Evolutionary conservation across 176 grass and related monocot genomes (phyloP), one percentile per base, ranked within the genome.

Genomic region (Rhynchospora breviuscula): DNA sequence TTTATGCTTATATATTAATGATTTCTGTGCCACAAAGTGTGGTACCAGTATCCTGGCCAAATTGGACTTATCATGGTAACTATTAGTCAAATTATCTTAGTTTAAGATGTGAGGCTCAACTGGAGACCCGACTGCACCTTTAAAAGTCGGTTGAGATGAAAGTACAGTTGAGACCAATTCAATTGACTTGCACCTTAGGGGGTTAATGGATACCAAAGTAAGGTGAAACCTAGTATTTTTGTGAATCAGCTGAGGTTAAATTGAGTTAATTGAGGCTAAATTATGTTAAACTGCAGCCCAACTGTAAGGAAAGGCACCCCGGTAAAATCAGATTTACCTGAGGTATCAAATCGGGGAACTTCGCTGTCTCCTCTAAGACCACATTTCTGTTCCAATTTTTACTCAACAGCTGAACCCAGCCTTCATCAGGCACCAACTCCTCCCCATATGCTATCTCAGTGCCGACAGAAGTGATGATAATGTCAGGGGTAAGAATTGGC

Each of bases 391-490:
- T 91, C 95, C 95, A 98, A 6, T 91, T 93, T 8, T 87, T 76
- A 88, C 85, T 86, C 63, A 98, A 85, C 49, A 87, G 73, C 59
- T 91, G 47, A 9, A 90, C 88, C 95, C 95, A 93, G 3, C 60
- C 87, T 63, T 88, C 84, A 67, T 98, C 95, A 76, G 87, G 85
- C 74, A 93, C 88, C 95, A 98, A 93, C 29, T 90, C 80, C 44
- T 95, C 91, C 10, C 95, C 95, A 18, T 98, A 98, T 21, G 89
- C 67, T 72, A 98, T 95, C 89, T 91, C 91, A 49, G 92, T 98
- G 35, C 95, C 95, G 23, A 98, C 95, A 48, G 95, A 98, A 85
- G 91, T 93, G 59, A 98, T 89, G 51, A 89, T 95, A 62, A 98
- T 91, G 67, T 98, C 95, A 8, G 95, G 95, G 0, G 95, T 95